Percentiles rank a stretch among this genome's conserved stretches.
phyloP scores from a whole-genome alignment of 108 stramenopile genomes.

The Stephanodiscus triporus region DNA sequence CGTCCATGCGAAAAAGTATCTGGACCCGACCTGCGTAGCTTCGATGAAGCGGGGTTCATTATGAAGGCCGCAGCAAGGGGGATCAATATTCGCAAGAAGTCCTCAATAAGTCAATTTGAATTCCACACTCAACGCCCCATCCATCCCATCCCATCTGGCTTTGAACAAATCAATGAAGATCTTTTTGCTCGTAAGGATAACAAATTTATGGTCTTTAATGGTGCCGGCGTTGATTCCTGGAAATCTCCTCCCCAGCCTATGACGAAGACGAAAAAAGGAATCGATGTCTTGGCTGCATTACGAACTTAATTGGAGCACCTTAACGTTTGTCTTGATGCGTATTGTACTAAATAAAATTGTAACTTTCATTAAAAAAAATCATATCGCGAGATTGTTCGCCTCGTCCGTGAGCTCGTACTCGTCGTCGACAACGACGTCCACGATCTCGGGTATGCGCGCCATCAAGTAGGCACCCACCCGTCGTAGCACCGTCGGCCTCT shows the following conservation, averaged over 20 bases:
- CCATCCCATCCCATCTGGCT: conserved; percentile 59
- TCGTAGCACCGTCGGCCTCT: conserved; percentile 79
- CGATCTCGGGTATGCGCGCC: conserved; percentile 84
- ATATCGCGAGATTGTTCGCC: conserved; percentile 66
- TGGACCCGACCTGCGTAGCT: conserved; percentile 41
- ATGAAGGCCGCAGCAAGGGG: conserved; percentile 44
- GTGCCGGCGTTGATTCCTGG: conserved; percentile 83
- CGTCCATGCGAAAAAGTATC: conserved; percentile 46
- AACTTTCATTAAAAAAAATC: too few relatives aligned
- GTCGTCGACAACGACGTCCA: conserved; percentile 81
- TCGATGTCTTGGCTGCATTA: conserved; percentile 16
- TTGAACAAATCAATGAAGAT: conserved; percentile 89
- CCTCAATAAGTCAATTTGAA: conserved; percentile 45
- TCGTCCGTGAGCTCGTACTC: conserved; percentile 83
- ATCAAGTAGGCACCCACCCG: conserved; percentile 76
- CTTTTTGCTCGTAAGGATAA: conserved; percentile 87
- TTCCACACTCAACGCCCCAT: conserved; percentile 49
- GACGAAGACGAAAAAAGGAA: conserved; percentile 36
- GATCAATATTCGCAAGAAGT: conserved; percentile 35
- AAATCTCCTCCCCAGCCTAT: conserved; percentile 41
- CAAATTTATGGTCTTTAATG: conserved; percentile 93
- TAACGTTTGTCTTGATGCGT: too few relatives aligned
- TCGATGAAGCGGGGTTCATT: conserved; percentile 45
- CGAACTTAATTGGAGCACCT: background rate
- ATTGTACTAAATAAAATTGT: too few relatives aligned